These are phyloP conservation scores for Colletotrichum falcatum DNA, from an alignment of 2,329 filamentous ascomycete species.

Conservation along the genomic window DNA sequence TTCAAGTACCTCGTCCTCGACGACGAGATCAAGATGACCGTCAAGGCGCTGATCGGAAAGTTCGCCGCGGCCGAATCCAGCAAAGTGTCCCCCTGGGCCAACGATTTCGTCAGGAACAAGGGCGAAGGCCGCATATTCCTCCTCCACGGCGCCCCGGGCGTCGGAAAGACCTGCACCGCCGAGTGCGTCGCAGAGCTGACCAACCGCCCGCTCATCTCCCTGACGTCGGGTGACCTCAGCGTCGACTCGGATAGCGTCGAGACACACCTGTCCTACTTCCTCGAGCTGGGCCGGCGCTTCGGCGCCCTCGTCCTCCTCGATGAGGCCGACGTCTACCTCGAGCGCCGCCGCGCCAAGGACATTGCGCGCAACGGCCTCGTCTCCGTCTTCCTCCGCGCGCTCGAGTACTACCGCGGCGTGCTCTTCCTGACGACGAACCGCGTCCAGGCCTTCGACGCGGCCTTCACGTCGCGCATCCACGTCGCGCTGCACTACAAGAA, in stretches of 20 bases:
- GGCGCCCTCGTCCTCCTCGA: slow-evolving; percentile 67
- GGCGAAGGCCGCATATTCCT: slow-evolving; percentile 63
- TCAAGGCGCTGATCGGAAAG: slow-evolving; percentile 61
- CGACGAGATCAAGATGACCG: slow-evolving; percentile 60
- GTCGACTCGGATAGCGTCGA: slow-evolving; percentile 55
- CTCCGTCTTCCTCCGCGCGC: slow-evolving; percentile 61
- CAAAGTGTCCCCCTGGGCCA: slow-evolving; percentile 58
- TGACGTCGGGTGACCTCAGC: slow-evolving; percentile 63
- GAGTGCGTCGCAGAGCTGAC: slow-evolving; percentile 66
- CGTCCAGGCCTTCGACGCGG: slow-evolving; percentile 52
- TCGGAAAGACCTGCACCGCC: slow-evolving; percentile 69
- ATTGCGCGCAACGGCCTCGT: slow-evolving; percentile 61
- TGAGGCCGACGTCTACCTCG: slow-evolving; percentile 71
- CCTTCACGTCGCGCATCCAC: slow-evolving; percentile 50
- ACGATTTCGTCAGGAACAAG: slow-evolving; percentile 51
- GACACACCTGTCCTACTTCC: slow-evolving; percentile 59
- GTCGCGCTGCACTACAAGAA: slow-evolving; percentile 48
- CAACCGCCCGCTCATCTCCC: slow-evolving; percentile 62
- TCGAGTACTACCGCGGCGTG: slow-evolving; percentile 64
- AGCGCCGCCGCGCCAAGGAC: slow-evolving; percentile 59
- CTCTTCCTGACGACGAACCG: slow-evolving; percentile 65
- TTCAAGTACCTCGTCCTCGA: slow-evolving; percentile 64
- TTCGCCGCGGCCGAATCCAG: slow-evolving; percentile 55
- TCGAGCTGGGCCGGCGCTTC: slow-evolving; percentile 62
- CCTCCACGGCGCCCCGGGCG: slow-evolving; percentile 65